Conservation (phyloP, 2,329 filamentous ascomycete species). For the Beauveria pseudobassiana region DNA sequence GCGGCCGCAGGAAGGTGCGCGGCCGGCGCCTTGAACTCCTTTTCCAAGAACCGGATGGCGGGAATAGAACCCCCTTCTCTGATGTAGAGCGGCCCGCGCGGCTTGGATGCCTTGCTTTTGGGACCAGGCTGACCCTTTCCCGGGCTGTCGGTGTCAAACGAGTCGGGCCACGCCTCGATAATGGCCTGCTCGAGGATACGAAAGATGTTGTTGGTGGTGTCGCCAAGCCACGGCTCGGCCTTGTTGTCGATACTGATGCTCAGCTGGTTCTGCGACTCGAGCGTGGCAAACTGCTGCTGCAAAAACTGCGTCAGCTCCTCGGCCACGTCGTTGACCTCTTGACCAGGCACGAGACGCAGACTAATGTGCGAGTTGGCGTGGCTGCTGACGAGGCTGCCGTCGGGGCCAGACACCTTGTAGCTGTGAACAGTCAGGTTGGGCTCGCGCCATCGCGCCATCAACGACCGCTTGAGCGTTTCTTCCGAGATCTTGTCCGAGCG, state of each 20-base stretch:
- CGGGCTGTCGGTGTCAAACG: constrained; percentile 25
- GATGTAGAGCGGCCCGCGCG: constrained; percentile 76
- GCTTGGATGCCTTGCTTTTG: constrained; percentile 19
- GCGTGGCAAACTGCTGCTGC: constrained; percentile 58
- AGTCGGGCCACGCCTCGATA: constrained; percentile 71
- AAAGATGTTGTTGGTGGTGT: constrained; percentile 86
- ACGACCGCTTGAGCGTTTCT: constrained; percentile 67
- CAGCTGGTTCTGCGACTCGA: constrained; percentile 75
- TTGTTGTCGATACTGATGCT: constrained; percentile 82
- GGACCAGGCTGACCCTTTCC: background rate
- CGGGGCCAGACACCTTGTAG: constrained; percentile 86
- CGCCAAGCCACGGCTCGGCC: constrained; percentile 93
- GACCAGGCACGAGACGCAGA: constrained; percentile 85
- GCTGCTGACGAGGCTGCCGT: constrained; percentile 84
- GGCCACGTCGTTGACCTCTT: constrained; percentile 75
- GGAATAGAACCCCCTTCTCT: constrained; percentile 94
- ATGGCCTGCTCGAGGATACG: constrained; percentile 77
- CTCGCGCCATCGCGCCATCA: constrained; percentile 94
- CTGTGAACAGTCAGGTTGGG: constrained; percentile 90
- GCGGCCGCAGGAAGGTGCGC: constrained; percentile 89
- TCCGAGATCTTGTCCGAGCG: constrained; percentile 55
- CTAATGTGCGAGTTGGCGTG: constrained; percentile 85
- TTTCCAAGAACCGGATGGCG: constrained; percentile 87
- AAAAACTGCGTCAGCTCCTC: constrained; percentile 60
- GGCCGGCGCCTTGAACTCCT: constrained; percentile 84